These are phyloP conservation scores for Trichoderma lentiforme DNA, from an alignment of 2,329 filamentous ascomycete genomes.

Conservation along the genomic window DNA sequence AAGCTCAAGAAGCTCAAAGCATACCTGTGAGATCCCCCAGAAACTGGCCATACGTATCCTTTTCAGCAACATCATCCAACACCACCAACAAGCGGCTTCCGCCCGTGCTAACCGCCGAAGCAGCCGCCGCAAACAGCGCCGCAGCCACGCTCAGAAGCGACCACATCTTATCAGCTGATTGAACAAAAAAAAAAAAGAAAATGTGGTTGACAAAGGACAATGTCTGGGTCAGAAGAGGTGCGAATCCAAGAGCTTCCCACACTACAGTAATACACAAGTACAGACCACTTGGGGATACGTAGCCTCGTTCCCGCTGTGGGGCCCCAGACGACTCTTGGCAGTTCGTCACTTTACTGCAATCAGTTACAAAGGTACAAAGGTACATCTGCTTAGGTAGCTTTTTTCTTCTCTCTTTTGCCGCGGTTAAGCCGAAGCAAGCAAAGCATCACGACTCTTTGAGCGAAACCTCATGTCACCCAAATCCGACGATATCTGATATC, in stretches of 20 bases:
- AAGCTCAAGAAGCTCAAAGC: constrained; percentile 22
- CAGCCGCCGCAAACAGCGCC: constrained; percentile 62
- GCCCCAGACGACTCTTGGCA: neutral
- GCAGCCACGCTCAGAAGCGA: constrained; percentile 69
- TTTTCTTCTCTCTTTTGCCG: neutral
- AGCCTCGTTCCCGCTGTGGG: constrained; percentile 28
- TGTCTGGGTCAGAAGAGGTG: neutral
- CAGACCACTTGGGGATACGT: constrained; percentile 33
- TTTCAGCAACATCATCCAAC: constrained; percentile 76
- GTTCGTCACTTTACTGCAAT: neutral
- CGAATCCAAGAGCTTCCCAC: neutral
- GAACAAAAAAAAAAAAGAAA: neutral
- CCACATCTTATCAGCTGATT: constrained; percentile 55
- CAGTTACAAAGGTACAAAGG: neutral
- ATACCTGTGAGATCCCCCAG: constrained; percentile 68
- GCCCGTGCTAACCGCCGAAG: constrained; percentile 72
- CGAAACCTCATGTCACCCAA: neutral
- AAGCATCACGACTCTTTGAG: neutral
- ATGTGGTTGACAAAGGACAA: neutral
- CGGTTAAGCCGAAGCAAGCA: neutral
- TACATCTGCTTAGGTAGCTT: neutral
- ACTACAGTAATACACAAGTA: neutral
- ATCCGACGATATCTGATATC: neutral
- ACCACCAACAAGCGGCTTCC: constrained; percentile 82
- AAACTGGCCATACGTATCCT: constrained; percentile 79